phyloP scores from a whole-genome alignment of 2,329 filamentous ascomycete genomes.

The Botryotinia narcissicola region DNA sequence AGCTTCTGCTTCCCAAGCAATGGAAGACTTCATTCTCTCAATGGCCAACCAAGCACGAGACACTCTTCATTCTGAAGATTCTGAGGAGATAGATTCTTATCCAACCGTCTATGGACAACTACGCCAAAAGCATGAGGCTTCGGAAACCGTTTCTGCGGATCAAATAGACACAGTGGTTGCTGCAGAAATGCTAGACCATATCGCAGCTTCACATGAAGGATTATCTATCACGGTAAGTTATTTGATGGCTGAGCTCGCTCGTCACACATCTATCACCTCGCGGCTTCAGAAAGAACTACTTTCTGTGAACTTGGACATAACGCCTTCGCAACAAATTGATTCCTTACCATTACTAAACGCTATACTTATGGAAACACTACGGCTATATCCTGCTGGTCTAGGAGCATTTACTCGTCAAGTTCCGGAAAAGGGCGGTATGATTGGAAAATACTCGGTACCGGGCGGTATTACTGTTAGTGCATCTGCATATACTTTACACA shows the following conservation, averaged over 20 bases:
- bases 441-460: neutral
- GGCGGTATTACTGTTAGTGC: conserved; percentile 24
- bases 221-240: conserved; percentile 65
- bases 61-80: neutral
- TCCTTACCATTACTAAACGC: conserved; percentile 51
- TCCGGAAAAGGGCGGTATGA: conserved; percentile 11
- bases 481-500: conserved; percentile 1
- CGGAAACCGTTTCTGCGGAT: neutral
- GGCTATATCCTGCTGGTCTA: conserved; percentile 53
- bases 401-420: conserved; percentile 47
- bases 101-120: neutral
- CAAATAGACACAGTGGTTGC: conserved; percentile 44
- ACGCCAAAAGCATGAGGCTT: neutral
- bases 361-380: conserved; percentile 54
- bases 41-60: neutral
- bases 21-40: neutral
- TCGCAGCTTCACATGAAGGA: conserved; percentile 74
- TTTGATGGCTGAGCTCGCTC: conserved; percentile 54
- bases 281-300: conserved; percentile 27
- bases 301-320: neutral
- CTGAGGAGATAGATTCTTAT: neutral
- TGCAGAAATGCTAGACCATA: conserved; percentile 70
- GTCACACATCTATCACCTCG: conserved; percentile 33
- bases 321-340: conserved; percentile 42
- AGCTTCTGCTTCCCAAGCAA: neutral